A percentile compares a stretch with the other conserved stretches of the same genome.
These are phyloP conservation scores for Ascochyta pisi DNA, from an alignment of 2,329 filamentous ascomycete genomes.

Conservation along the genomic window DNA sequence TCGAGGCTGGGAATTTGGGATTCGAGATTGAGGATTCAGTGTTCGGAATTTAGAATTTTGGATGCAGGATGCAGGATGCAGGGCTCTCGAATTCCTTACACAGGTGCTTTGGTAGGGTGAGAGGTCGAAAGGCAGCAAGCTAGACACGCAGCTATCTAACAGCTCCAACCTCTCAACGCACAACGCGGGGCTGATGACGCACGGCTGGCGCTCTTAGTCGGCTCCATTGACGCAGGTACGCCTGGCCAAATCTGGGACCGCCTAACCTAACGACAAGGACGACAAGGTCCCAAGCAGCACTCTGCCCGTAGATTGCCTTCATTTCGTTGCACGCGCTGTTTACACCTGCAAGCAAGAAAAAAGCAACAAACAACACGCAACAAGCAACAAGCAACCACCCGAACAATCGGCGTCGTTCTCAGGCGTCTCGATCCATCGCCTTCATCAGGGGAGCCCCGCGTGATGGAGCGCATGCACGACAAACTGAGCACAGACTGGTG, in stretches of 20 bases:
- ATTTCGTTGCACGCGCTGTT: slow-evolving; percentile 14
- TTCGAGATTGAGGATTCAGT: too few relatives aligned
- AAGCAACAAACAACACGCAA: too few relatives aligned
- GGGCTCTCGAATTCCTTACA: not conserved
- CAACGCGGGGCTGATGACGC: slow-evolving; percentile 6
- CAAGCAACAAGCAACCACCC: too few relatives aligned
- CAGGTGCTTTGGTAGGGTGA: slow-evolving; percentile 7
- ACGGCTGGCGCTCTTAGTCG: not conserved
- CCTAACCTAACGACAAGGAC: not conserved
- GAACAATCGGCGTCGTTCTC: not conserved
- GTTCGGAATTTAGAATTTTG: too few relatives aligned
- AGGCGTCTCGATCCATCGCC: not conserved
- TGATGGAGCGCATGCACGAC: slow-evolving; percentile 11
- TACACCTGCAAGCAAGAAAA: not conserved
- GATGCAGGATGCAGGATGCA: too few relatives aligned
- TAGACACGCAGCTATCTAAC: too few relatives aligned
- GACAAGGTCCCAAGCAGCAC: slow-evolving; percentile 4
- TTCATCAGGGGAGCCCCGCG: slow-evolving; percentile 2
- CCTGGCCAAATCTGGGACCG: not conserved
- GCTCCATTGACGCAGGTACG: slow-evolving; percentile 11
- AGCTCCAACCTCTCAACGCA: too few relatives aligned
- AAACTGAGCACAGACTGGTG: slow-evolving; percentile 7
- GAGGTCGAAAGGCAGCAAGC: not conserved
- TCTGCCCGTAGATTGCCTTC: slow-evolving; percentile 3
- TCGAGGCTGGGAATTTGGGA: too few relatives aligned